These are phyloP conservation scores for Megacollybia platyphylla DNA, from an alignment of 1,284 basidiomycete species.

Conservation along the genomic window DNA sequence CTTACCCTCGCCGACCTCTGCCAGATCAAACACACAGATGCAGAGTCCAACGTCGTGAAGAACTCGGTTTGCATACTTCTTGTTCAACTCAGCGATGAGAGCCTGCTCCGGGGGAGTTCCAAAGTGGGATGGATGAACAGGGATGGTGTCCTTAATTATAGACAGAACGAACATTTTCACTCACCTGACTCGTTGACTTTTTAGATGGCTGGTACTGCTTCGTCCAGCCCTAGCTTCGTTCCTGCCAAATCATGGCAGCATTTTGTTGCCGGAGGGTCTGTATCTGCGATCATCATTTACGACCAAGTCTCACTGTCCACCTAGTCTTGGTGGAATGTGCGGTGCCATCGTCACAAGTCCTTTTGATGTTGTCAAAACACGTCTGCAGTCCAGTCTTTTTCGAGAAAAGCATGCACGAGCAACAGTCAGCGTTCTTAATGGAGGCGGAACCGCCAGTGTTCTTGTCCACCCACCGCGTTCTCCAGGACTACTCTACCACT, in stretches of 20 bases:
- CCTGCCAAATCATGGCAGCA: conserved; percentile 81
- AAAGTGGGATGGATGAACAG: conserved; percentile 68
- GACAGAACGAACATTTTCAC: conserved; percentile 12
- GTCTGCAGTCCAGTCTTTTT: conserved; percentile 88
- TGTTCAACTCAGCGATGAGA: conserved; percentile 72
- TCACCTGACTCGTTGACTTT: background rate
- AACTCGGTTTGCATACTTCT: conserved; percentile 90
- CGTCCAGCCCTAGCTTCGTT: conserved; percentile 6
- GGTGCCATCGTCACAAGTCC: conserved; percentile 95
- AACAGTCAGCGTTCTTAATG: conserved; percentile 20
- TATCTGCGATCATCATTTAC: conserved; percentile 8
- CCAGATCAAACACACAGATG: conserved; percentile 80
- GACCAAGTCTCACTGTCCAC: conserved; percentile 4
- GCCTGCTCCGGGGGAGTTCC: conserved; percentile 60
- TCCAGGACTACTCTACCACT: conserved; percentile 71
- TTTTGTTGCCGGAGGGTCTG: conserved; percentile 79
- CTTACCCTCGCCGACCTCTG: conserved; percentile 81
- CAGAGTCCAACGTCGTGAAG: conserved; percentile 89
- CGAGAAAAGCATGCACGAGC: conserved; percentile 33
- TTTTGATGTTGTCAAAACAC: conserved; percentile 97
- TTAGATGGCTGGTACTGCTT: conserved; percentile 11
- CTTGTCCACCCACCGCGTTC: conserved; percentile 27
- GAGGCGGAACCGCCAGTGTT: conserved; percentile 27
- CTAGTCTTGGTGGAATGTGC: conserved; percentile 91
- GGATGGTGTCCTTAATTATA: conserved; percentile 50